Evolutionary conservation across 345 rosid genomes (phyloP), one percentile per base, ranked within the genome.

Genomic region (Eucalyptus shirleyi): DNA sequence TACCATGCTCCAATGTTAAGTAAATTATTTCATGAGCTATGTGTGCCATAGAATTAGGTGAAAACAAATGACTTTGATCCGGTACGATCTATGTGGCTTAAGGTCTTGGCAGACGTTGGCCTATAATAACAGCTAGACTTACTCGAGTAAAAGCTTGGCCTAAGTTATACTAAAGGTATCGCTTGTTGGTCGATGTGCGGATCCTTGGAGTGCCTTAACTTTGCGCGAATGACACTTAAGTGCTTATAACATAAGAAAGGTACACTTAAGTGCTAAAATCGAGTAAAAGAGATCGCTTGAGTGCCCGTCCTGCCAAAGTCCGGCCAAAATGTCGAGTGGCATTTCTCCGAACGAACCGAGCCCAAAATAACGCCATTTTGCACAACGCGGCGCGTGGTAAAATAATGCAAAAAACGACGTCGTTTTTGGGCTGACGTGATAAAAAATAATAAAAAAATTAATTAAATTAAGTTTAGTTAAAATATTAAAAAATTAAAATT

Each of bases 351-450:
- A 0, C 49, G 1, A 47, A 47, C 49, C 13, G 4, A 47, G 13
- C 49, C 13, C 13, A 11, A 47, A 47, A 47, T 47, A 0, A 11
- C 13, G 12, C 49, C 4, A 2, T 47, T 47, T 47, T 47, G 0
- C 49, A 47, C 0, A 0, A 47, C 5, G 49, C 11, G 5, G 13
- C 4, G n/a, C n/a, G n/a, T 0, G 1, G 49, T 47, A 13, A 47
- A 47, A 47, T 11, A 47, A 47, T 47, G 13, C 49, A n/a, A 45
- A 45, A 45, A 45, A 47, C 5, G 13, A 0, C 1, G 2, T 47
- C 4, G 0, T n/a, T 47, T 47, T 47, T 47, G 13, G 49, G 49
- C 0, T 47, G 13, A 47, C 13, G 5, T 47, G 49, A 0, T 47
- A 47, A 47, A 47, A 47, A 45, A 45, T 45, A 10, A 9, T 9